Base-by-base conservation (phyloP, 441 rosid species). In the Corymbia calophylla region DNA sequence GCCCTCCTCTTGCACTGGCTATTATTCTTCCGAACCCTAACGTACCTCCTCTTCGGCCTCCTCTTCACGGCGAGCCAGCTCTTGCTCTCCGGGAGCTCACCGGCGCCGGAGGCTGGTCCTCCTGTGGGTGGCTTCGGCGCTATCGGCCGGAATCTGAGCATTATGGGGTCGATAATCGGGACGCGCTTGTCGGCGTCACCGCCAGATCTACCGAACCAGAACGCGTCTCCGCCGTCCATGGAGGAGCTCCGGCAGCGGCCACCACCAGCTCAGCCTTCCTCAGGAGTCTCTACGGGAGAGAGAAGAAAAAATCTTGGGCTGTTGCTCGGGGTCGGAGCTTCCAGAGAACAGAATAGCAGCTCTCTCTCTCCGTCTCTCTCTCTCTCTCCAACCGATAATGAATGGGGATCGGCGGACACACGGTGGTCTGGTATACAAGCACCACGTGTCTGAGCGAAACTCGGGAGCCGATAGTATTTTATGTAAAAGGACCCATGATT, bases 81-180 rank as follows among this genome's bases (percentile, higher is more conserved):
- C 70, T 88, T 90, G 68, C 88, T 92, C 31, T 89, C 92, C 49
- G 66, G 82, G 53, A 47, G 32, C 21, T 60, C 10, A 60, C 48
- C 17, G 29, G 47, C 85, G 87, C 92, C 89, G 64, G 93, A 88
- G 53, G n/a, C 86, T 19, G 90, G 88, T 80, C 88, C 94, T 21
- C 92, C 91, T 81, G 89, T 47, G 62, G 92, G 93, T 62, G 98
- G 98, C 88, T 95, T 97, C 58, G 99, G 99, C 51, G 98, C 99
- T 90, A 96, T 97, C 91, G 98, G 99, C 87, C 98, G 92, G 93
- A 93, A 97, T 92, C 95, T 92, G 64, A 96, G 97, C 97, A 95
- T 95, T 88, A 93, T 89, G 88, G 93, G 92, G 89, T 93, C 92
- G 90, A 94, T 92, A 60, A 94, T 90, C 92, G 91, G 88, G 51